Evolutionary conservation across 1,284 basidiomycete species (phyloP).

Genomic region (Fomitopsis pinicola): DNA sequence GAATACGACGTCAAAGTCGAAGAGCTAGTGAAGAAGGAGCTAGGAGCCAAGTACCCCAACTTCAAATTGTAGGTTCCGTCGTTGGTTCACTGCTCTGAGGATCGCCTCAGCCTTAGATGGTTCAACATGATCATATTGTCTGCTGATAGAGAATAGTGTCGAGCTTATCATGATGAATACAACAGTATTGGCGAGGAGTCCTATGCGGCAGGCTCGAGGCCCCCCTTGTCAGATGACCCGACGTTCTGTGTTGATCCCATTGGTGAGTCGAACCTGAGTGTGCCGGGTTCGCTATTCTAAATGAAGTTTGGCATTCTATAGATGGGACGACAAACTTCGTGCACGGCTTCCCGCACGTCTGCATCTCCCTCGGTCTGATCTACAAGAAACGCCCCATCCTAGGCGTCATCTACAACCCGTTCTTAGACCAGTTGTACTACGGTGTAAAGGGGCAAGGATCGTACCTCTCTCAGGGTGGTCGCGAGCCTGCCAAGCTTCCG

Average conservation of each 20-base stretch:
- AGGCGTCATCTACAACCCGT: slow-evolving; percentile 92
- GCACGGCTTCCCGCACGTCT: slow-evolving; percentile 86
- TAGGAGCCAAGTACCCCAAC: slow-evolving; percentile 65
- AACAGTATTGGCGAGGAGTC: slow-evolving; percentile 90
- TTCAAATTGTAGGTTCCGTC: slow-evolving; percentile 73
- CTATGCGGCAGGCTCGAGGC: slow-evolving; percentile 67
- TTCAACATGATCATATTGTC: neutral
- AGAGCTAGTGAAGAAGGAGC: slow-evolving; percentile 73
- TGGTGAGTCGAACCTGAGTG: slow-evolving; percentile 35
- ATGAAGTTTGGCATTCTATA: slow-evolving; percentile 20
- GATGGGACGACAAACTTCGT: slow-evolving; percentile 96
- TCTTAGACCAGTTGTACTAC: slow-evolving; percentile 83
- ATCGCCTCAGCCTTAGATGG: slow-evolving; percentile 35
- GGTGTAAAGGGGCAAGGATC: slow-evolving; percentile 80
- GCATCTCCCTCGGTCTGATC: slow-evolving; percentile 90
- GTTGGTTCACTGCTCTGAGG: neutral
- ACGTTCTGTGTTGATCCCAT: slow-evolving; percentile 93
- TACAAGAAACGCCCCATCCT: slow-evolving; percentile 78
- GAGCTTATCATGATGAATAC: neutral
- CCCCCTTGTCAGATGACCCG: slow-evolving; percentile 77
- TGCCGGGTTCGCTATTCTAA: neutral
- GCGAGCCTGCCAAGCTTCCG: slow-evolving; percentile 52
- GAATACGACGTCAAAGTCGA: slow-evolving; percentile 95
- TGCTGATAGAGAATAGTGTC: neutral
- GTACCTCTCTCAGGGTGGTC: slow-evolving; percentile 56